Conservation (phyloP, 768 basidiomycete genomes). For the Leccinum boreale region DNA sequence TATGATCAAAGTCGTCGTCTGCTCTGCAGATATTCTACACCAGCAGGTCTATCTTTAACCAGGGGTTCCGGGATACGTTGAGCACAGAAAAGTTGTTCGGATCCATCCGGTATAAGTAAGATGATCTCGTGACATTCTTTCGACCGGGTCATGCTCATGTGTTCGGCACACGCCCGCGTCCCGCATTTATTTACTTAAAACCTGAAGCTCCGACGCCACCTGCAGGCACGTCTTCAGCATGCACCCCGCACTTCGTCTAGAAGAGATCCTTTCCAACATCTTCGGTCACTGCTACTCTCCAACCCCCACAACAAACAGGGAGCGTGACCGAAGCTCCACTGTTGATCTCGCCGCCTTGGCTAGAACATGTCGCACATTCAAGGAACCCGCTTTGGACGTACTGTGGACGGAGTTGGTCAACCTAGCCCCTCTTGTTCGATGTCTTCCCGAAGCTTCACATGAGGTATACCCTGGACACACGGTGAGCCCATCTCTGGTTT, state of each 20-base stretch:
- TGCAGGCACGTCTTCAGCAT: not conserved
- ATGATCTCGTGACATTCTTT: not conserved
- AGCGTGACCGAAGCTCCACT: not conserved
- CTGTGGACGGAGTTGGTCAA: conserved; percentile 15
- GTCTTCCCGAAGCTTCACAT: conserved; percentile 5
- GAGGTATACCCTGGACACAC: not conserved
- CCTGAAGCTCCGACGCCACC: not conserved
- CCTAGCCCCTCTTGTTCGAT: conserved; percentile 11
- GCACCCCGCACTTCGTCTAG: conserved; percentile 4
- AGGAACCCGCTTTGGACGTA: conserved; percentile 17
- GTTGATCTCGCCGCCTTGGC: conserved; percentile 14
- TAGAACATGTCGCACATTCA: conserved; percentile 14
- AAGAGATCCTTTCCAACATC: conserved; percentile 12
- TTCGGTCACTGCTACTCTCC: conserved; percentile 10
- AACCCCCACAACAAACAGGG: not conserved
- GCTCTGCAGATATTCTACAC: too few species aligned
- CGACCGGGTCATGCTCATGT: not conserved
- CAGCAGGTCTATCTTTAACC: too few species aligned
- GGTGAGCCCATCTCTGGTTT: not conserved
- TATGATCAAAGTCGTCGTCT: too few species aligned
- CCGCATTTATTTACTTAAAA: not conserved
- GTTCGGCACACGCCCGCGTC: not conserved
- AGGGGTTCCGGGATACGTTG: too few species aligned
- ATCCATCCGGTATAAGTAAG: not conserved
- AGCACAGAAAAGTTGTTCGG: not conserved